Evolutionary conservation across 2,329 filamentous ascomycete species (phyloP), one percentile per base, ranked within the genome.

Genomic region (Diplodia mutila): DNA sequence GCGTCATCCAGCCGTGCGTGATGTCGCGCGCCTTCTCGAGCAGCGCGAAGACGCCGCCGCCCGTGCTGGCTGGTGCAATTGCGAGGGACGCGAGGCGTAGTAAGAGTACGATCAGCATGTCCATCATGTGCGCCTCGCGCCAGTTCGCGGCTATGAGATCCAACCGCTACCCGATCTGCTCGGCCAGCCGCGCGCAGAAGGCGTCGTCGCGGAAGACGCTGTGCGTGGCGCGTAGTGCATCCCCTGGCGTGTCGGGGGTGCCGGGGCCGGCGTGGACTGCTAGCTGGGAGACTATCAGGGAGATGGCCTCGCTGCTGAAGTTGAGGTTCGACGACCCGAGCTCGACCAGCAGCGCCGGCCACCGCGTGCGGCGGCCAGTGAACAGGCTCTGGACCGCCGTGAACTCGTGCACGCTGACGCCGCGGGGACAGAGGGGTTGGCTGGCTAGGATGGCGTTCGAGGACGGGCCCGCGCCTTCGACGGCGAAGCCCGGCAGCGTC

Each of bases 101-200:
- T 0, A 79, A 71, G 0, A 91, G 70, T 0, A 81, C 85, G 5
- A 90, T 80, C 1, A 90, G 65, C 0, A 84, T 80, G 6, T 87
- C 83, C 87, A 91, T 90, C 16, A 82, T 81, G 64, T 85, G 75
- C 0, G 77, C 79, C 69, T 91, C 89, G 0, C 87, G 81, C 85
- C 87, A 90, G 54, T 87, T 91, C 0, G 78, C 74, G 0, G 75
- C 72, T 8, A 91, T 83, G 0, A 74, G 72, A 0, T 78, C 72
- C 0, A 91, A 67, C 1, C 82, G 81, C 18, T 75, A 68, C 1
- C 78, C 70, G 0, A 91, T 72, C 46, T 87, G 82, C 0, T 83
- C 75, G 0, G 83, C 52, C 0, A 91, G 74, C 5, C 76, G 78
- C 0, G 69, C 14, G 48, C 86, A 86, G 69, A 91, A 90, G 0